Evolutionary conservation across 1,139 yeast genomes (phyloP), one percentile per base, ranked within the genome.

Genomic region (Yamadazyma aaseri): DNA sequence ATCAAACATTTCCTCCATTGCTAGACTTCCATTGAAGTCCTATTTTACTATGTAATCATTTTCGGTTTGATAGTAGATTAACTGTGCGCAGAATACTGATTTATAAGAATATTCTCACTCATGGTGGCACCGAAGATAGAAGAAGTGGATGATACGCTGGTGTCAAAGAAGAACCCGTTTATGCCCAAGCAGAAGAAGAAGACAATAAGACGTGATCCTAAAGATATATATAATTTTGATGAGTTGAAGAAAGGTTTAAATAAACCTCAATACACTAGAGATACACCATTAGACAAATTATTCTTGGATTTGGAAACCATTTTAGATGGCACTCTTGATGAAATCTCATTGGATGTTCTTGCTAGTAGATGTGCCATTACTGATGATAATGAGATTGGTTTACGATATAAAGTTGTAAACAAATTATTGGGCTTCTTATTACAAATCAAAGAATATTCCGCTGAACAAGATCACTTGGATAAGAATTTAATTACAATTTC

Each of bases 401-500:
- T 17, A 10, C 37, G 65, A 16, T 59, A 44, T 36, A 21, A 25
- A 2, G 60, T 66, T 2, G 47, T 64, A 2, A 53, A 54, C 7
- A 38, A 35, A 30, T 48, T 71, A 14, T 50, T 72, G n/a, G 51
- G 56, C 14, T 47, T 50, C 26, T 46, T 73, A n/a, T 30, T 51
- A 3, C 47, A 59, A 18, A 65, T 76, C 17, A 77, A 73, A 45
- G 31, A 41, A 7, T 41, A 58, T 6, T 60, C 79, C 1, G 43
- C 50, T 10, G 54, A 56, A 41, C 44, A 45, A 37, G 22, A 42
- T 20, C 32, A 35, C 12, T 34, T 39, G 14, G 52, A 65, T 33
- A 51, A 67, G 5, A 57, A 73, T 30, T 54, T 85, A 33, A 73
- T 90, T 13, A 66, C 83, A 6, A 81, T 90, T 11, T 86, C 97